These are phyloP conservation scores for Diddensiella santjacobensis DNA, from an alignment of 805 yeast species.

Conservation along the genomic window DNA sequence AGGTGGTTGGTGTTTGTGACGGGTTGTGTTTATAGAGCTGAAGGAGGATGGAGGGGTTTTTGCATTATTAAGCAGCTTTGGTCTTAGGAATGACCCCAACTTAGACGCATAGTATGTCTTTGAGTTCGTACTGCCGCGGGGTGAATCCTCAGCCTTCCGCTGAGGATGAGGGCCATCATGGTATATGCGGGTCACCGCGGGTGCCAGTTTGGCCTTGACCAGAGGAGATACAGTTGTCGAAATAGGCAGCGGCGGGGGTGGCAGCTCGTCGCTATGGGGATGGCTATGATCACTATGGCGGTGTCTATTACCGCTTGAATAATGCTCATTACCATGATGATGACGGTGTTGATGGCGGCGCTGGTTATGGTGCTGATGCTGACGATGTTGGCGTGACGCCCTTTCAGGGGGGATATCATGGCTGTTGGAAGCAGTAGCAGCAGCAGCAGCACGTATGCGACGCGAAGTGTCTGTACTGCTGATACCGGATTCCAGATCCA, in stretches of 20 bases:
- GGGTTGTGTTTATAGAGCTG: not conserved
- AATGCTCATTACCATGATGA: not conserved
- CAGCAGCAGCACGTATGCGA: no score
- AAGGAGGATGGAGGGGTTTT: not conserved
- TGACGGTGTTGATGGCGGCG: conserved; percentile 2
- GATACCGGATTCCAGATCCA: no score
- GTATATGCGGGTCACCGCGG: not conserved
- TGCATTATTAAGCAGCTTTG: not conserved
- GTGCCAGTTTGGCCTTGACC: not conserved
- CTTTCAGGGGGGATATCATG: no score
- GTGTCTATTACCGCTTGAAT: not conserved
- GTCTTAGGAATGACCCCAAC: conserved; percentile 1
- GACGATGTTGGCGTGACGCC: conserved; percentile 1
- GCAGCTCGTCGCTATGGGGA: not conserved
- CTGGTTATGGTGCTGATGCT: not conserved
- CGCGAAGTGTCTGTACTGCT: no score
- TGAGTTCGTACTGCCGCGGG: no score
- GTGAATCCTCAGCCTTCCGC: not conserved
- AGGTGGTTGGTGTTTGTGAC: conserved; percentile 8
- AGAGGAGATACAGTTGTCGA: not conserved
- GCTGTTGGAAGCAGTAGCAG: no score
- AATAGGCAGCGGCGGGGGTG: not conserved
- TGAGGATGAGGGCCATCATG: not conserved
- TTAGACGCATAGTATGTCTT: not conserved
- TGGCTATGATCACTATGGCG: not conserved